Percentiles rank a stretch among this genome's conserved stretches.
Evolutionary conservation across 495 filamentous ascomycete genomes (phyloP).

Genomic region (Trichoderma orchidacearum): DNA sequence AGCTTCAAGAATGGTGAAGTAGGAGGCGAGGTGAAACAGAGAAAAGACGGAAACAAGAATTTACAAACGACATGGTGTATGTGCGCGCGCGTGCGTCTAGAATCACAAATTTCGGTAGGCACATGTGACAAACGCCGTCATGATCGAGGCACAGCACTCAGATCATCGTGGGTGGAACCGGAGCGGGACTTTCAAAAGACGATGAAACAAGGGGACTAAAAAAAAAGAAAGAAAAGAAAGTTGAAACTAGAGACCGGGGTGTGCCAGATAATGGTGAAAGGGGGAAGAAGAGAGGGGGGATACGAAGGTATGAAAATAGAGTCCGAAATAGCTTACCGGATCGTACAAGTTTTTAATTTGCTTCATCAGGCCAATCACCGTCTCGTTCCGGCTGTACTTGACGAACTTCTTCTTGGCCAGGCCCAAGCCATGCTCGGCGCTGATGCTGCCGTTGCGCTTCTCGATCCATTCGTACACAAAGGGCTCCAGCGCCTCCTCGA

Average conservation of each 20-base stretch:
- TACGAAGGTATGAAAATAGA: background rate
- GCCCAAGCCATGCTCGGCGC: conserved; percentile 89
- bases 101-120: background rate
- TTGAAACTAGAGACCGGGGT: no score
- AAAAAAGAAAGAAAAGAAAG: no score
- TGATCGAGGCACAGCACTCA: no score
- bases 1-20: conserved; percentile 6
- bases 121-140: no score
- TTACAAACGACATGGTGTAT: no score
- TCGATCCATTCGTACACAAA: conserved; percentile 96
- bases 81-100: background rate
- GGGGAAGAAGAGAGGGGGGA: background rate
- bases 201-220: no score
- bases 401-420: conserved; percentile 91
- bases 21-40: background rate
- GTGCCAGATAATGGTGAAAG: background rate
- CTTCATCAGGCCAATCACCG: conserved; percentile 82
- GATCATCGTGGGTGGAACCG: no score
- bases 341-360: conserved; percentile 85
- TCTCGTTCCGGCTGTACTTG: conserved; percentile 77
- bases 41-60: no score
- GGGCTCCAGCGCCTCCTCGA: conserved; percentile 83
- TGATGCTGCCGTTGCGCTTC: conserved; percentile 77
- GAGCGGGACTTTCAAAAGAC: no score
- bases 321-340: conserved; percentile 57